Evolutionary conservation across 768 basidiomycete species (phyloP), one percentile per base, ranked within the genome.

Genomic region (Auriscalpium microsporum): DNA sequence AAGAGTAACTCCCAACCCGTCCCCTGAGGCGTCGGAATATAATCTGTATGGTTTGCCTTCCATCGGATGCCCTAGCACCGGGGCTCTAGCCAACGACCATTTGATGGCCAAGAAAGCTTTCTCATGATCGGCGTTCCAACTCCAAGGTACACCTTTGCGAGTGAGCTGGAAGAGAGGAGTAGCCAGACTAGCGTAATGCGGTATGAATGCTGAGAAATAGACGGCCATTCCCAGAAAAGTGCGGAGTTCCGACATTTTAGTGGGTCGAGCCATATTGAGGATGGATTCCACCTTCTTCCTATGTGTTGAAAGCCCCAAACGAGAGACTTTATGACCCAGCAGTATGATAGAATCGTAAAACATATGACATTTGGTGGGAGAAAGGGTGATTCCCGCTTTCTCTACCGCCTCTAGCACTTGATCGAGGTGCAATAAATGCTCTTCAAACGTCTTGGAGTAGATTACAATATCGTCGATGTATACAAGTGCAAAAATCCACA

Each of bases 381-480:
- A 40, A 9, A 40, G 38, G 9, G 38, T 40, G 10, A 40, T 40
- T 9, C 38, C 38, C 10, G 38, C 9, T 9, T 16, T 16, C 38
- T 40, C 10, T 3, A 64, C 52, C 2, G 62, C 58, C 21, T 35
- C 16, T 19, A 64, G 57, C 4, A 64, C 60, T 19, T 17, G 11
- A 35, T 58, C 54, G 17, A 64, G 19, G 35, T 60, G 63, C 6
- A 16, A 35, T 17, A 37, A 1, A 55, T 76, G 72, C 1, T 75
- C 67, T 1, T 71, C 58, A 2, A 65, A 65, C 0, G 55, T 58
- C 38, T 54, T 45, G 0, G 69, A 71, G 50, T 65, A 75, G 0
- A 75, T 64, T 0, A 75, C 65, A 2, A 76, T 75, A 47, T 77
- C 69, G 48, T 77, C 71, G 8, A 76, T 73, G 47, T 76, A 77